Evolutionary conservation across 331 rosid species (phyloP).

Genomic region (Malus hybrid): DNA sequence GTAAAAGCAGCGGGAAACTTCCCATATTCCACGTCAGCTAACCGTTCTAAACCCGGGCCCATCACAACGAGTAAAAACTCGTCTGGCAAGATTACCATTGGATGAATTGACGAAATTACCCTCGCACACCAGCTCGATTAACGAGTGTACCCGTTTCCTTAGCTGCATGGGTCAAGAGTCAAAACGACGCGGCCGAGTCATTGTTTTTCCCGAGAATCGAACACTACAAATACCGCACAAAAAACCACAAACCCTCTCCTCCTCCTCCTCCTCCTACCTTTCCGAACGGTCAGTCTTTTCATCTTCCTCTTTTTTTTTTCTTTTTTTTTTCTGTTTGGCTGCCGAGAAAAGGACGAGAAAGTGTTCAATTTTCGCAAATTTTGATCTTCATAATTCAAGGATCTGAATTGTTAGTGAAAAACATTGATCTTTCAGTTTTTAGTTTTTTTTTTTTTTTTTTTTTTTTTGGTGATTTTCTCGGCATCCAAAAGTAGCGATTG

Average conservation of each 20-base stretch:
- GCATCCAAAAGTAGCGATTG: background rate
- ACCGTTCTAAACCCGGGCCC: background rate
- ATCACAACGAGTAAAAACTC: background rate
- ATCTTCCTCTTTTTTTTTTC: background rate
- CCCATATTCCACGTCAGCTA: conserved; percentile 1
- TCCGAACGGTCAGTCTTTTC: conserved; percentile 16
- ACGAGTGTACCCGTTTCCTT: conserved; percentile 34
- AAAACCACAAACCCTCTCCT: background rate
- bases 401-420: background rate
- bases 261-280: background rate
- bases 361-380: background rate
- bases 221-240: conserved; percentile 20
- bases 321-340: background rate
- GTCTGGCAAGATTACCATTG: too few relatives aligned
- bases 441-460: background rate
- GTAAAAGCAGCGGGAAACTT: background rate
- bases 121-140: background rate
- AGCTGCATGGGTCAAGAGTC: conserved; percentile 15
- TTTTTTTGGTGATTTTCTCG: background rate
- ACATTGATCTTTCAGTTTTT: background rate
- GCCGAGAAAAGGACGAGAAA: background rate
- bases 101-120: conserved; percentile 15
- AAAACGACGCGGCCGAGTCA: background rate
- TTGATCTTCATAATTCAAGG: background rate
- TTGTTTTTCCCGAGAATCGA: conserved; percentile 1